Conservation (phyloP, 2,329 filamentous ascomycete species). For the Monosporascus sp. region DNA sequence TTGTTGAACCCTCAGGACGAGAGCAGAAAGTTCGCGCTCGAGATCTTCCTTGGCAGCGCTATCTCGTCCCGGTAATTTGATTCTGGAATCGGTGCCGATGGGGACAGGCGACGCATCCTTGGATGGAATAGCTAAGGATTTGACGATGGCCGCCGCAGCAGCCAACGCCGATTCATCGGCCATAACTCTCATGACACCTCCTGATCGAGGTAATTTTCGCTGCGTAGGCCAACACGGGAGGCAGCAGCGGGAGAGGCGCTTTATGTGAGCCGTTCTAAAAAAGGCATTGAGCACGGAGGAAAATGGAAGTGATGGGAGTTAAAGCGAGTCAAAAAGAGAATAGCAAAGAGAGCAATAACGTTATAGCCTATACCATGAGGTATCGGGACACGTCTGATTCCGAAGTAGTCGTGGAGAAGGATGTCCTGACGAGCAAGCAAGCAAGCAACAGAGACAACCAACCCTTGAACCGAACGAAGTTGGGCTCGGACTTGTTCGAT, state of each 20-base stretch:
- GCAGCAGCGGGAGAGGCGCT: not conserved
- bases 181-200: slow-evolving; percentile 31
- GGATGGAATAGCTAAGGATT: slow-evolving; percentile 43
- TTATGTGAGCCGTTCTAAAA: not conserved
- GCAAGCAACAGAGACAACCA: not conserved
- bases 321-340: not conserved
- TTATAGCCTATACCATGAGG: not conserved
- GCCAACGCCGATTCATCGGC: slow-evolving; percentile 51
- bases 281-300: not conserved
- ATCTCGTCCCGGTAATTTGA: slow-evolving; percentile 73
- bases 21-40: slow-evolving; percentile 75
- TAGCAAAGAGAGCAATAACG: not conserved
- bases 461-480: too few relatives aligned
- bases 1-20: slow-evolving; percentile 71
- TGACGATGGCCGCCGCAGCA: slow-evolving; percentile 49
- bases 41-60: slow-evolving; percentile 71
- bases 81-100: slow-evolving; percentile 40
- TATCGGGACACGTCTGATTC: not conserved
- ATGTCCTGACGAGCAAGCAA: not conserved
- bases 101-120: slow-evolving; percentile 34
- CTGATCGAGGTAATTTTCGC: not conserved
- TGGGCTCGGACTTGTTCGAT: too few relatives aligned
- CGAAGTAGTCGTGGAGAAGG: not conserved
- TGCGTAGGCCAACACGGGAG: not conserved
- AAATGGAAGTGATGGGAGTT: not conserved